Conservation (phyloP, 352 stramenopile species). For the Phytophthora rubi region DNA sequence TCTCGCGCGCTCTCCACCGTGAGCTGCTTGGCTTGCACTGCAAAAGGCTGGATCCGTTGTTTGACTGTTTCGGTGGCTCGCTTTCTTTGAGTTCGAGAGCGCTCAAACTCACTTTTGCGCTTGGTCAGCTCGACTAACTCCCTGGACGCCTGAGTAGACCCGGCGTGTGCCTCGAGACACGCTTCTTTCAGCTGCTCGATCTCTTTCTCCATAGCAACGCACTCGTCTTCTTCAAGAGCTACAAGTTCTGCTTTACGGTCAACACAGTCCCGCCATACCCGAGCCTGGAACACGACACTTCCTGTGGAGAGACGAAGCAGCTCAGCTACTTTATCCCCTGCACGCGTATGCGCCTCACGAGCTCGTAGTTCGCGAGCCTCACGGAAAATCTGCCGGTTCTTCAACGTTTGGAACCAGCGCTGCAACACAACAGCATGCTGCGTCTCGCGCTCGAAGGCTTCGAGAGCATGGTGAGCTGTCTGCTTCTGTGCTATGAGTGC, state of each 20-base stretch:
- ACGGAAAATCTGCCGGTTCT: conserved; percentile 64
- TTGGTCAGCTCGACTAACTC: conserved; percentile 45
- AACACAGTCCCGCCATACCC: conserved; percentile 72
- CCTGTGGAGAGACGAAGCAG: conserved; percentile 40
- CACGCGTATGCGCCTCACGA: conserved; percentile 29
- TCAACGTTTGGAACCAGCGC: conserved; percentile 66
- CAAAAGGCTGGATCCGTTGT: conserved; percentile 64
- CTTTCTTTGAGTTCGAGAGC: conserved; percentile 29
- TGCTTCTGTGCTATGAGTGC: conserved; percentile 64
- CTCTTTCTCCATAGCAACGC: conserved; percentile 50
- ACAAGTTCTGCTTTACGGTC: conserved; percentile 51
- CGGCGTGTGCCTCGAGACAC: conserved; percentile 55
- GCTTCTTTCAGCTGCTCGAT: conserved; percentile 51
- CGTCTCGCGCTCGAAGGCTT: conserved; percentile 49
- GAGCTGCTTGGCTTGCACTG: conserved; percentile 60
- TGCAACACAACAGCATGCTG: conserved; percentile 57
- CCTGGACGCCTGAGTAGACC: conserved; percentile 38
- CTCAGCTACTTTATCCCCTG: conserved; percentile 41
- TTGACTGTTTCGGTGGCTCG: conserved; percentile 48
- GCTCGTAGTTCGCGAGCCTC: conserved; percentile 36
- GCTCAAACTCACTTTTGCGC: conserved; percentile 46
- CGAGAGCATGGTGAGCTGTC: conserved; percentile 63
- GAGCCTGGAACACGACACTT: conserved; percentile 68
- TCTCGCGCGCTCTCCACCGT: conserved; percentile 60
- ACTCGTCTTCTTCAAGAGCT: conserved; percentile 53